phyloP scores from a whole-genome alignment of 495 filamentous ascomycete genomes.

The Pseudoneurospora amorphoporcata region DNA sequence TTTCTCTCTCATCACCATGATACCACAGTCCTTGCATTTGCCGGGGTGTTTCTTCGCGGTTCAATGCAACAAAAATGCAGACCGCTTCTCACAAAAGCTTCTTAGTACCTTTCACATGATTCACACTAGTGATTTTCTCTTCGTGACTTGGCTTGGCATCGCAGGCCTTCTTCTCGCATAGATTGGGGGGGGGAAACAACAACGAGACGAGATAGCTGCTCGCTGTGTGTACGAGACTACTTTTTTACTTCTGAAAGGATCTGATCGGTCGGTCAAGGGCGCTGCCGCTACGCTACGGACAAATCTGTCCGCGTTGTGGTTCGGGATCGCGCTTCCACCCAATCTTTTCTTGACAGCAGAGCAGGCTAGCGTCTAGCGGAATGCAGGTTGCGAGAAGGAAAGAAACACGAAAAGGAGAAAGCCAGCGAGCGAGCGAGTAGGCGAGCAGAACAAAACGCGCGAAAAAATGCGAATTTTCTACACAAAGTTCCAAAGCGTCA shows the following conservation, averaged over 20 bases:
- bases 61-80: neutral
- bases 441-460: neutral
- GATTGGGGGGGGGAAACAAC: neutral
- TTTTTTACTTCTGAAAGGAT: neutral
- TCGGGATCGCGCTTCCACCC: neutral
- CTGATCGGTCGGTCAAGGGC: neutral
- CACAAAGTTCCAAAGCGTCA: neutral
- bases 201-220: neutral
- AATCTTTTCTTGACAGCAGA: neutral
- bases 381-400: neutral
- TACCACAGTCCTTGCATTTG: conserved; percentile 14
- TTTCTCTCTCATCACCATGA: conserved; percentile 13
- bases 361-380: neutral
- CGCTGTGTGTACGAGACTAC: neutral
- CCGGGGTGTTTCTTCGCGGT: neutral
- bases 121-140: neutral
- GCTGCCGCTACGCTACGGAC: neutral
- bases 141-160: neutral
- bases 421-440: neutral
- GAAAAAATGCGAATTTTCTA: neutral
- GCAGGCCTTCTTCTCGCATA: neutral
- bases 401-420: neutral
- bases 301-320: neutral
- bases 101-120: neutral
- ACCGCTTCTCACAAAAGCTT: neutral